These are phyloP conservation scores for Dysphania ambrosioides DNA, from an alignment of 148 eudicot species.

Conservation along the genomic window DNA sequence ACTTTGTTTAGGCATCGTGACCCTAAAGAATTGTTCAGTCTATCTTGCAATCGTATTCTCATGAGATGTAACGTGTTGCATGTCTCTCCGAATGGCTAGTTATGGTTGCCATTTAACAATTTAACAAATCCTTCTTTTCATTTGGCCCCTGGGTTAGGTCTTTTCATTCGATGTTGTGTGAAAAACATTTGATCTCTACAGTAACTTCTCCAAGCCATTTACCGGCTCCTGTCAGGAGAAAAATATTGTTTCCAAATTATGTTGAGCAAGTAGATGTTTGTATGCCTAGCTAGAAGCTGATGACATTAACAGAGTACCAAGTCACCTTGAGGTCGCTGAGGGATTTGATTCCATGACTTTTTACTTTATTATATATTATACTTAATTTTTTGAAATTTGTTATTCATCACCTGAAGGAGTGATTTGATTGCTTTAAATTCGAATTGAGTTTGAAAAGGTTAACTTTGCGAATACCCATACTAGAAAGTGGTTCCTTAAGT, in stretches of 20 bases:
- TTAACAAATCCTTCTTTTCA: slow-evolving; percentile 4
- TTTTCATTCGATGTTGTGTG: slow-evolving; percentile 3
- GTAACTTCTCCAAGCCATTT: slow-evolving; percentile 85
- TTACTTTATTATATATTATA: background rate
- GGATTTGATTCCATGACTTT: background rate
- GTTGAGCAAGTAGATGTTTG: background rate
- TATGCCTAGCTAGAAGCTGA: background rate
- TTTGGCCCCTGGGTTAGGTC: slow-evolving; percentile 7
- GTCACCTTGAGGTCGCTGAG: background rate
- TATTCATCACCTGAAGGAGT: slow-evolving; percentile 1
- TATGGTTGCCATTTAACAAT: background rate
- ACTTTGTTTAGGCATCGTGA: background rate
- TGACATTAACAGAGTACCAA: background rate
- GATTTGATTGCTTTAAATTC: background rate
- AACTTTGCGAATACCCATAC: background rate
- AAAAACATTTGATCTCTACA: slow-evolving; percentile 37
- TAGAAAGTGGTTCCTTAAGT: too few relatives aligned
- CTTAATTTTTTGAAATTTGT: background rate
- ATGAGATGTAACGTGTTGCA: background rate
- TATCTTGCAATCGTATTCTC: background rate
- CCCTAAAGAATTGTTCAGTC: background rate
- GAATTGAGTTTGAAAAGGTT: background rate
- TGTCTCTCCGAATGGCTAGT: background rate
- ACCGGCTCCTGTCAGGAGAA: slow-evolving; percentile 61
- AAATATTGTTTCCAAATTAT: background rate